These are phyloP conservation scores for Flaveria robusta DNA, from an alignment of 129 eudicot species.

Conservation along the genomic window DNA sequence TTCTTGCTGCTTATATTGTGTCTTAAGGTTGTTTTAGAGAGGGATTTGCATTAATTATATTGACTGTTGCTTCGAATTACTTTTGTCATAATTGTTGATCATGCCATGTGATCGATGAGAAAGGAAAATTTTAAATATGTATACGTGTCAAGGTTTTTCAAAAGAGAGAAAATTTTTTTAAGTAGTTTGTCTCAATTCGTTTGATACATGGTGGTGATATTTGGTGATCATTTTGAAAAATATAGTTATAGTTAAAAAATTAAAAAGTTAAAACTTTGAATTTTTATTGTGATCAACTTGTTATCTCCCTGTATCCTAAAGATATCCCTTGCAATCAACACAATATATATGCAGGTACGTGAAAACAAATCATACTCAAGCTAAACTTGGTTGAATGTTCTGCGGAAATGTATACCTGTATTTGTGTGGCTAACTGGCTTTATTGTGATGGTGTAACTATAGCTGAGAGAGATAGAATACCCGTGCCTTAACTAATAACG, in stretches of 20 bases:
- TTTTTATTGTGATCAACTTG: not conserved
- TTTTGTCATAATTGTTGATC: constrained; percentile 1
- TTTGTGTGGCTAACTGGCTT: constrained; percentile 12
- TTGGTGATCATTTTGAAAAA: not conserved
- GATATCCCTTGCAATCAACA: constrained; percentile 4
- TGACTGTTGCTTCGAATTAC: constrained; percentile 1
- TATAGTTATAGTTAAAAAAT: not conserved
- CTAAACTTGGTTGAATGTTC: not conserved
- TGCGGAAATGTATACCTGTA: not conserved
- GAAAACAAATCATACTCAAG: not conserved
- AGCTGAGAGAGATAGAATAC: constrained; percentile 9
- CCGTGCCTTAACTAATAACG: constrained; percentile 11
- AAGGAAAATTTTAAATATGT: not conserved
- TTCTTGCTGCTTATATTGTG: not conserved
- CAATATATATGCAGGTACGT: not conserved
- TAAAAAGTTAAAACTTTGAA: constrained; percentile 6
- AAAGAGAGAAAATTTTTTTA: not conserved
- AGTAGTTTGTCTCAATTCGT: not conserved
- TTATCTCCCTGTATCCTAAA: constrained; percentile 8
- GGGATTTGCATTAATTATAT: not conserved
- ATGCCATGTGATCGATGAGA: not conserved
- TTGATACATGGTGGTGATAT: not conserved
- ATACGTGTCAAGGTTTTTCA: too few relatives aligned
- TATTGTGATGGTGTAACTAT: constrained; percentile 6
- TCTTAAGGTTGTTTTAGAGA: constrained; percentile 3